These are phyloP conservation scores for Prunus mume DNA, from an alignment of 306 rosid species.

Conservation along the genomic window DNA sequence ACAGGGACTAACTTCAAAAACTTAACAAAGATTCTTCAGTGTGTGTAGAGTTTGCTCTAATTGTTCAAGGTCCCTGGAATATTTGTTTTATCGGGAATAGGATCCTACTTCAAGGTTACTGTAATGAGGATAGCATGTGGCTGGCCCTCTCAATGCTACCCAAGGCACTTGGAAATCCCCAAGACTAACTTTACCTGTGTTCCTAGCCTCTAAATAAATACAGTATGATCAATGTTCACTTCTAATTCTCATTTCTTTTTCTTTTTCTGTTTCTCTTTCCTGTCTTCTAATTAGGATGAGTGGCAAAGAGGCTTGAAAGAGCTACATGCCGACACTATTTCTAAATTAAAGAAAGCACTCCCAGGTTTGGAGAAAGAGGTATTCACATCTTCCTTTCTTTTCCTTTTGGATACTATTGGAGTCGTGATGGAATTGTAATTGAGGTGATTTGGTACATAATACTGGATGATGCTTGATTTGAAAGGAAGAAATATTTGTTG, in stretches of 20 bases:
- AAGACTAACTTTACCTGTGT: neutral
- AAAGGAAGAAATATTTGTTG: neutral
- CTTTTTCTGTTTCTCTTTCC: neutral
- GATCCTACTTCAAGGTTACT: neutral
- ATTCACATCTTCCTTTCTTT: neutral
- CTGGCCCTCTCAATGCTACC: neutral
- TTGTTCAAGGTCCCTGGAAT: neutral
- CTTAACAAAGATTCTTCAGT: neutral
- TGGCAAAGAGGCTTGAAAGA: conserved; percentile 65
- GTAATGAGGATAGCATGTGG: neutral
- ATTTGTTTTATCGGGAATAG: neutral
- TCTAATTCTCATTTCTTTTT: neutral
- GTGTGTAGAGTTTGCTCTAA: neutral
- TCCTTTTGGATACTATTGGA: neutral
- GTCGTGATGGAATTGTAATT: neutral
- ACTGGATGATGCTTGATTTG: neutral
- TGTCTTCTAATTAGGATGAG: conserved; percentile 47
- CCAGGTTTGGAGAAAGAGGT: conserved; percentile 58
- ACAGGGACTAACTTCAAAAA: neutral
- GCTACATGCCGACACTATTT: conserved; percentile 40
- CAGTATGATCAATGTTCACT: neutral
- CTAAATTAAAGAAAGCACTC: conserved; percentile 51
- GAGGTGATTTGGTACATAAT: neutral
- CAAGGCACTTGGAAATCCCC: neutral
- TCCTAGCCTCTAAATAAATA: neutral